Evolutionary conservation across 495 filamentous ascomycete genomes (phyloP).

Genomic region (Hypoxylon perforatum): DNA sequence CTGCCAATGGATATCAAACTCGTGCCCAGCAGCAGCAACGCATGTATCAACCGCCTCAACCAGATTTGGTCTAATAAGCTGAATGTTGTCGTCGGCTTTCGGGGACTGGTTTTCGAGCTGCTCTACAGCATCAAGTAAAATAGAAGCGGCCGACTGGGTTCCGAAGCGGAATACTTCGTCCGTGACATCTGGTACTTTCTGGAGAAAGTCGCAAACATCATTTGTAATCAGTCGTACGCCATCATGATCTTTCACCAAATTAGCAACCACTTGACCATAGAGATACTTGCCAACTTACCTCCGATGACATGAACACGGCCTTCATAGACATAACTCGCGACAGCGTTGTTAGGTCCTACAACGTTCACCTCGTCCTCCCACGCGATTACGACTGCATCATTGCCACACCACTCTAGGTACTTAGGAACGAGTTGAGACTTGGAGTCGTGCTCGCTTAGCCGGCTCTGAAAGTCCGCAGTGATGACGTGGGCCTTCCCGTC

Average conservation of each 20-base stretch:
- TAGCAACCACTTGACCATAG: constrained; percentile 66
- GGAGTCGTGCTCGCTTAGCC: constrained; percentile 91
- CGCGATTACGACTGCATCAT: constrained; percentile 90
- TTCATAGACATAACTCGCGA: constrained; percentile 89
- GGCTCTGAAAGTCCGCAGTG: constrained; percentile 90
- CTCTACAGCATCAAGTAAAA: constrained; percentile 90
- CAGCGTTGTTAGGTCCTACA: constrained; percentile 82
- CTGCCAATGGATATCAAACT: constrained; percentile 91
- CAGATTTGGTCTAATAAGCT: constrained; percentile 85
- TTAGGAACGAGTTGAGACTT: constrained; percentile 85
- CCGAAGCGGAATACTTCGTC: constrained; percentile 90
- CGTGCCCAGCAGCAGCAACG: constrained; percentile 83
- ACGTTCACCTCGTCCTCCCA: constrained; percentile 99
- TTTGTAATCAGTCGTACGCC: constrained; percentile 89
- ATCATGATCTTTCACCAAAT: constrained; percentile 81
- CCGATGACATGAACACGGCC: constrained; percentile 88
- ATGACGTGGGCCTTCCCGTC: constrained; percentile 93
- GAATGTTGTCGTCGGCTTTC: constrained; percentile 97
- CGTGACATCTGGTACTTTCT: constrained; percentile 88
- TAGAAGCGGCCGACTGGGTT: constrained; percentile 86
- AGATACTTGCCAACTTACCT: constrained; percentile 60
- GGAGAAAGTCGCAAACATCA: constrained; percentile 93
- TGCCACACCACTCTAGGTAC: constrained; percentile 94
- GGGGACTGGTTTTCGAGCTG: constrained; percentile 93
- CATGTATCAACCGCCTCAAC: constrained; percentile 93